phyloP scores from a whole-genome alignment of 2,329 filamentous ascomycete genomes.

The Coniochaeta sp. region DNA sequence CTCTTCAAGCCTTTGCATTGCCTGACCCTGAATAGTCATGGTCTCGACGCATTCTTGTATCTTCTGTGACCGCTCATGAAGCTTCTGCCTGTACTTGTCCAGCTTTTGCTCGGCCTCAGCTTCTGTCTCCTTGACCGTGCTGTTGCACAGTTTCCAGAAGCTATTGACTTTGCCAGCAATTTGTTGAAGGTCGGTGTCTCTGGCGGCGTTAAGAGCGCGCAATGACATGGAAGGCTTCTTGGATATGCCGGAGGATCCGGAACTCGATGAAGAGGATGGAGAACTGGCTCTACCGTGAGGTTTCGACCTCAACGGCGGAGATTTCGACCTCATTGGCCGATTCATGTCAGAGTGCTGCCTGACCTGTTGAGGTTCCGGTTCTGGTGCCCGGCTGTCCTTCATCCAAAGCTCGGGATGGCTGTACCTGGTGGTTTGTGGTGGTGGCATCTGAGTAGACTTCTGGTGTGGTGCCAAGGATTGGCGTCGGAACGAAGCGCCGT shows the following conservation, averaged over 20 bases:
- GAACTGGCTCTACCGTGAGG: neutral
- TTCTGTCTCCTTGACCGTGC: neutral
- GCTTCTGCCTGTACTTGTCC: neutral
- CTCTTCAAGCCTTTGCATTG: neutral
- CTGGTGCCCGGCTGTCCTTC: neutral
- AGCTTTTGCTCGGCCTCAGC: neutral
- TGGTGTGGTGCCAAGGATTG: neutral
- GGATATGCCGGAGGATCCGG: neutral
- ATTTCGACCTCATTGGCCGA: neutral
- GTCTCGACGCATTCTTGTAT: neutral
- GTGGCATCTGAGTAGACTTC: neutral
- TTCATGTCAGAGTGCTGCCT: neutral
- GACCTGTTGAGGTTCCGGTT: neutral
- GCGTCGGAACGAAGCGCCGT: neutral
- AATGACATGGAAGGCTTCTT: neutral
- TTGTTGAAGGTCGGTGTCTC: neutral
- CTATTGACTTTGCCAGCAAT: conserved; percentile 1
- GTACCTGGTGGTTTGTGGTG: neutral
- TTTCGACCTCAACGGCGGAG: neutral
- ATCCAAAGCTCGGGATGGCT: neutral
- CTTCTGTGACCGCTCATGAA: neutral
- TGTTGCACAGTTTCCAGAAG: neutral
- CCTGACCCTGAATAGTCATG: neutral
- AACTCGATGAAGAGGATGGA: neutral
- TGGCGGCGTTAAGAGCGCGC: neutral